Evolutionary conservation across 768 basidiomycete genomes (phyloP).

Genomic region (Galerina marginata): DNA sequence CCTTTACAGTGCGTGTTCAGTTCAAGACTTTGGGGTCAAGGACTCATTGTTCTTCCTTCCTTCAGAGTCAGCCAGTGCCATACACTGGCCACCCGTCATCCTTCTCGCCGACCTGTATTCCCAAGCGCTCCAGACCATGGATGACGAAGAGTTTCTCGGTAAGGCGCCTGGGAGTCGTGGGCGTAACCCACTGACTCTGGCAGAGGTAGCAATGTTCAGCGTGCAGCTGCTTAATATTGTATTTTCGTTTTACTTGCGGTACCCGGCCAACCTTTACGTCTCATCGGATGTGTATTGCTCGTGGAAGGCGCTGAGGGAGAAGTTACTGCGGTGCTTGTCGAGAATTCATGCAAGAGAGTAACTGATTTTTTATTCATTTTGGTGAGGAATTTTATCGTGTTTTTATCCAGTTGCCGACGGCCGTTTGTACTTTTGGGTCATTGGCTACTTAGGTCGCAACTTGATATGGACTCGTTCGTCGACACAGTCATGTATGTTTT

Average conservation of each 20-base stretch:
- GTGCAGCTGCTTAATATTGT: constrained; percentile 82
- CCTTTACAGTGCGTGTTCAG: constrained; percentile 27
- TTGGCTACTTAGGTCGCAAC: constrained; percentile 71
- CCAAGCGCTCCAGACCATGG: constrained; percentile 86
- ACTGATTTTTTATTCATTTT: constrained; percentile 31
- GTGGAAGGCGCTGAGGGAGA: constrained; percentile 76
- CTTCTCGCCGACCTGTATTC: constrained; percentile 83
- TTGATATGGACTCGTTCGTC: constrained; percentile 67
- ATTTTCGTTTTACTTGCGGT: constrained; percentile 65
- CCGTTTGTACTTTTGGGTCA: constrained; percentile 84
- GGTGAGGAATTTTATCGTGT: constrained; percentile 1
- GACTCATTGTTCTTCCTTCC: background rate
- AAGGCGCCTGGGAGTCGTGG: constrained; percentile 25
- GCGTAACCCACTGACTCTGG: constrained; percentile 78
- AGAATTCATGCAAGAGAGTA: constrained; percentile 90
- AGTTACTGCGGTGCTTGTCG: constrained; percentile 77
- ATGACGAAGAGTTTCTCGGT: constrained; percentile 96
- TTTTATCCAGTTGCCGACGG: constrained; percentile 67
- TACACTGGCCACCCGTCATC: constrained; percentile 45
- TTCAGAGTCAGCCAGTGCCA: constrained; percentile 49
- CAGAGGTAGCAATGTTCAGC: constrained; percentile 80
- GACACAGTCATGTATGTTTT: constrained; percentile 80
- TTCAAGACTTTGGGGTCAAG: background rate
- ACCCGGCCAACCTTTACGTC: constrained; percentile 1
- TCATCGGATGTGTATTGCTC: constrained; percentile 46